These are phyloP conservation scores for Nicotiana undulata DNA, from an alignment of 257 asterid genomes.

Conservation along the genomic window DNA sequence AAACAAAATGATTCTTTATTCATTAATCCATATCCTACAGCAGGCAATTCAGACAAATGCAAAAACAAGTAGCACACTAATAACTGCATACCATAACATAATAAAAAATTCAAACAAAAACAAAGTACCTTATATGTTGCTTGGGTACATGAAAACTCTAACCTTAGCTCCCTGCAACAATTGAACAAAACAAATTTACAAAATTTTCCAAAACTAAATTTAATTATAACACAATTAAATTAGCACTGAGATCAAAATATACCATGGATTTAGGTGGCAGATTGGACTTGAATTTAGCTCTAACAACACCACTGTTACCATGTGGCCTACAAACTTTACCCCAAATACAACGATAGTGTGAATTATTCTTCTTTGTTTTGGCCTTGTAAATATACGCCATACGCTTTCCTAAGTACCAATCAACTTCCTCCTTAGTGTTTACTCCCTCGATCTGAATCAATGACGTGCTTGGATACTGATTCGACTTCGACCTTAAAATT, in stretches of 20 bases:
- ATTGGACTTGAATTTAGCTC: conserved; percentile 12
- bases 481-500: conserved; percentile 64
- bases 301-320: conserved; percentile 24
- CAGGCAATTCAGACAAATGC: not conserved
- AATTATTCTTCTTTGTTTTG: not conserved
- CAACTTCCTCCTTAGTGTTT: conserved; percentile 82
- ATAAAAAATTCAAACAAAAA: not conserved
- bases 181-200: not conserved
- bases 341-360: conserved; percentile 16
- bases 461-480: conserved; percentile 91
- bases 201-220: not conserved
- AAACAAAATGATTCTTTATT: not conserved
- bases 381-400: conserved; percentile 54
- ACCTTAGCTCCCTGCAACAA: conserved; percentile 23
- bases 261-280: conserved; percentile 22
- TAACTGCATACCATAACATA: not conserved
- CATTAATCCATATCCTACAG: not conserved
- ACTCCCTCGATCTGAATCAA: conserved; percentile 85
- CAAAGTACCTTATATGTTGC: conserved; percentile 42
- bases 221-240: not conserved
- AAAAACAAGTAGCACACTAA: not conserved
- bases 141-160: conserved; percentile 16
- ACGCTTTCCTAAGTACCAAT: conserved; percentile 77
- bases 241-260: not conserved
- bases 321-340: conserved; percentile 82